Base-by-base conservation (phyloP, 345 rosid species). In the Aquilaria malaccensis region DNA sequence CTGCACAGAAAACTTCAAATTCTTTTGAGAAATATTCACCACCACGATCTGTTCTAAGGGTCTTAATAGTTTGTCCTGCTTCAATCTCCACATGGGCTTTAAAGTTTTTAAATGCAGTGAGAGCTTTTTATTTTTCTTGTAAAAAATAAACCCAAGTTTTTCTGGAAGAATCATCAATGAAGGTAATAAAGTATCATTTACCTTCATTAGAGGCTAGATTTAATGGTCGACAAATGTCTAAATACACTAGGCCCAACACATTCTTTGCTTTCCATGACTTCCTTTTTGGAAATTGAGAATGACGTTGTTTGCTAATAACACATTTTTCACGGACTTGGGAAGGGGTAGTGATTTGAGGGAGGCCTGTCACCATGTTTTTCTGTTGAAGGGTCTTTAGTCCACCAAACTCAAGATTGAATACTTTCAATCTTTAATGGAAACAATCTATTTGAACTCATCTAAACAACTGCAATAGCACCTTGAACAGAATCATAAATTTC, bases 131-230 rank as follows among this genome's bases (percentile, higher is more conserved):
- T 33, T 56, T 56, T 9, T 56, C 32, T 37, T 37, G 43, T 37
- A 37, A 37, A 37, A 4, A 7, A 37, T 37, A 37, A 37, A 37
- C 43, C 43, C 61, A 58, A 7, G 61, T 58, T 58, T 43, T 58
- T 15, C 9, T 11, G 15, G 13, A 2, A 41, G 6, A 58, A 9
- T 58, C 49, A 14, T 58, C 33, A 56, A 7, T 45, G 41, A 47
- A 29, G 9, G 52, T 49, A 46, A 11, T 49, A 9, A 30, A 13
- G 12, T 47, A 13, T 4, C 37, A 11, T 30, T 45, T 46, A 47
- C 29, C 64, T 9, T 30, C n/a, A 61, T 50, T 61, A 30, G n/a
- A 61, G 13, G 46, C 9, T 61, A 31, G 52, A 5, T 60, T 60
- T 22, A 60, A 30, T 2, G 5, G 55, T 1, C 54, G 7, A 49